phyloP scores from a whole-genome alignment of 257 asterid genomes.

The Ilex asprella region DNA sequence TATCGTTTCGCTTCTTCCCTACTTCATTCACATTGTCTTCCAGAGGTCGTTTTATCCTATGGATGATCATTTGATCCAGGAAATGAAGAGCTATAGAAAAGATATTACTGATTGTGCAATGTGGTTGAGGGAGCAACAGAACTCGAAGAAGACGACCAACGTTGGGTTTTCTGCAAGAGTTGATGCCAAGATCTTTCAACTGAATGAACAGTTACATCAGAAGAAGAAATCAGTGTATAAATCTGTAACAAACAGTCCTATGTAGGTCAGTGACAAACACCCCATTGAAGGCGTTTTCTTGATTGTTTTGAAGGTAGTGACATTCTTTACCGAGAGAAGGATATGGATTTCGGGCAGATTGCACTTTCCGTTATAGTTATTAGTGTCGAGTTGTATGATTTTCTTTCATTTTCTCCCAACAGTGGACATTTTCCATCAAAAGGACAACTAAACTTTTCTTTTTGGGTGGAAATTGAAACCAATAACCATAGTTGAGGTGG shows the following conservation, averaged over 20 bases:
- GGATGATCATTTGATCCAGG: conserved; percentile 53
- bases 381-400: too few species aligned
- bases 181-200: conserved; percentile 50
- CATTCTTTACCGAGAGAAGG: too few species aligned
- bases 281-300: conserved; percentile 1
- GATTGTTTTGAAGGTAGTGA: too few species aligned
- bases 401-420: too few species aligned
- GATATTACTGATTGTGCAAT: conserved; percentile 33
- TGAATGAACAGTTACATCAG: conserved; percentile 33
- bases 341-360: too few species aligned
- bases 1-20: conserved; percentile 39
- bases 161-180: conserved; percentile 62
- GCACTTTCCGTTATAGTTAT: too few species aligned
- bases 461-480: too few species aligned
- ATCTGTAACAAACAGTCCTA: too few species aligned
- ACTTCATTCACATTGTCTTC: conserved; percentile 21
- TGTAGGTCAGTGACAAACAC: conserved; percentile 33
- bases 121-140: conserved; percentile 61
- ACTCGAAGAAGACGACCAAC: conserved; percentile 40
- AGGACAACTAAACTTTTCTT: too few species aligned
- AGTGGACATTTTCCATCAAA: too few species aligned
- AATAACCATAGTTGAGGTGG: too few species aligned
- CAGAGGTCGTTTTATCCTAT: conserved; percentile 43
- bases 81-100: conserved; percentile 31
- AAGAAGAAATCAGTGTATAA: conserved; percentile 8